Percentiles rank a stretch among this genome's conserved stretches.
These are phyloP conservation scores for Periglandula ipomoeae DNA, from an alignment of 2,329 filamentous ascomycete genomes.

Conservation along the genomic window DNA sequence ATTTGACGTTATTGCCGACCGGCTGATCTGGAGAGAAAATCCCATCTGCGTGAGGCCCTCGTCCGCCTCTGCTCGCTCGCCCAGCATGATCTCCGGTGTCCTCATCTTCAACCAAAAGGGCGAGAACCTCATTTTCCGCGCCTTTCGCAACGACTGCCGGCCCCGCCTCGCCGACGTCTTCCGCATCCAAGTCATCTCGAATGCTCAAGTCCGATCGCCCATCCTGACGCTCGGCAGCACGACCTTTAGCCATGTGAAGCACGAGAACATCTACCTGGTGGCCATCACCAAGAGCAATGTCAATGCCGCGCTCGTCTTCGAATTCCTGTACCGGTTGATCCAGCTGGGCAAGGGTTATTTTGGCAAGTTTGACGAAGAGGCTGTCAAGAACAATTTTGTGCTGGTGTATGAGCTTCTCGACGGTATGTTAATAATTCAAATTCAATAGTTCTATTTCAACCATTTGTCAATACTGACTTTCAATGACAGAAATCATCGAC, in stretches of 20 bases:
- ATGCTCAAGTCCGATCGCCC: slow-evolving; percentile 92
- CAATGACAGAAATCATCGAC: slow-evolving; percentile 75
- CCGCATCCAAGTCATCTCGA: slow-evolving; percentile 98
- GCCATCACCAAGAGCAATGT: slow-evolving; percentile 98
- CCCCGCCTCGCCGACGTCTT: slow-evolving; percentile 97
- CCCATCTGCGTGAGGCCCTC: neutral
- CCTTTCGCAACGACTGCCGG: slow-evolving; percentile 96
- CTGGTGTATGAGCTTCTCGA: slow-evolving; percentile 95
- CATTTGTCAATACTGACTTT: neutral
- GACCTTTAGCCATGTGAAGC: slow-evolving; percentile 98
- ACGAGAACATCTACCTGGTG: slow-evolving; percentile 97
- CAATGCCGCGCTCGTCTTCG: slow-evolving; percentile 95
- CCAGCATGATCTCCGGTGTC: slow-evolving; percentile 87
- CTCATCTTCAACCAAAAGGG: slow-evolving; percentile 99
- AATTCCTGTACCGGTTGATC: slow-evolving; percentile 91
- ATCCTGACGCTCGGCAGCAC: slow-evolving; percentile 96
- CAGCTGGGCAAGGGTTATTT: slow-evolving; percentile 91
- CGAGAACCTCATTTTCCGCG: slow-evolving; percentile 98
- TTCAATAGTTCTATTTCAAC: no score
- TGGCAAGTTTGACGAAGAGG: slow-evolving; percentile 98
- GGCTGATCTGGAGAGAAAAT: neutral
- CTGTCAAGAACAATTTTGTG: slow-evolving; percentile 99
- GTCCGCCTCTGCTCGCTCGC: neutral
- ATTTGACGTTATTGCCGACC: neutral
- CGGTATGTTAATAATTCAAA: slow-evolving; percentile 42